These are phyloP conservation scores for Penicillium waksmanii DNA, from an alignment of 495 filamentous ascomycete genomes.

Conservation along the genomic window DNA sequence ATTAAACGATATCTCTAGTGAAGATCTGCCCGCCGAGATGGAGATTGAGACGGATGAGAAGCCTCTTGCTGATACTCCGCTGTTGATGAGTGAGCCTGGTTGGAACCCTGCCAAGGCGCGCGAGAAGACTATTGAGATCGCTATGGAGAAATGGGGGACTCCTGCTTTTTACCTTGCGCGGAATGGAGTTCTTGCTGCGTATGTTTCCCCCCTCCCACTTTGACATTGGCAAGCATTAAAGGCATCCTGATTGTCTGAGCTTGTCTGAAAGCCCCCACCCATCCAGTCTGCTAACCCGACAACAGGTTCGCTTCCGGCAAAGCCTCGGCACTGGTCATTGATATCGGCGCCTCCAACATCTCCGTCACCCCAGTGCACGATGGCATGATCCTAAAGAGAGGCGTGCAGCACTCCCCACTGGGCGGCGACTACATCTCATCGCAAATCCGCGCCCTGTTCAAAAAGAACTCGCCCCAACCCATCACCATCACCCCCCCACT, in stretches of 20 bases:
- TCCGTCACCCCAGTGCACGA: slow-evolving; percentile 92
- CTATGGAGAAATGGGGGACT: slow-evolving; percentile 92
- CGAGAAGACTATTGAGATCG: slow-evolving; percentile 90
- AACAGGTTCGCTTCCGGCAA: slow-evolving; percentile 85
- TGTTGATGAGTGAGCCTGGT: slow-evolving; percentile 91
- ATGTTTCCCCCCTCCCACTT: slow-evolving; percentile 31
- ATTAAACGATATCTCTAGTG: slow-evolving; percentile 66
- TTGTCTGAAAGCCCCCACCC: too few species aligned
- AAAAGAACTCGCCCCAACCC: slow-evolving; percentile 68
- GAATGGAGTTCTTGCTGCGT: slow-evolving; percentile 67
- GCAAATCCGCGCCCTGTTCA: slow-evolving; percentile 82
- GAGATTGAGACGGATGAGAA: slow-evolving; percentile 74
- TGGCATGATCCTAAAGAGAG: slow-evolving; percentile 89
- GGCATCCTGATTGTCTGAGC: too few species aligned
- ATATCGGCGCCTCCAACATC: slow-evolving; percentile 88
- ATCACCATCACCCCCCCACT: slow-evolving; percentile 85
- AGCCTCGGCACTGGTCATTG: slow-evolving; percentile 86
- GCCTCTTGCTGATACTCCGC: slow-evolving; percentile 81
- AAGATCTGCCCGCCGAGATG: slow-evolving; percentile 67
- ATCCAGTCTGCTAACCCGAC: background rate
- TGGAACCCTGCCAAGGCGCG: slow-evolving; percentile 88
- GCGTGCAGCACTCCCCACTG: slow-evolving; percentile 77
- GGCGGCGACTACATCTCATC: slow-evolving; percentile 88
- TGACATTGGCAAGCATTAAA: too few species aligned
- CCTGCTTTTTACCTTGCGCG: slow-evolving; percentile 91